phyloP scores from a whole-genome alignment of 1,284 basidiomycete genomes.

The Moesziomyces parantarcticus region DNA sequence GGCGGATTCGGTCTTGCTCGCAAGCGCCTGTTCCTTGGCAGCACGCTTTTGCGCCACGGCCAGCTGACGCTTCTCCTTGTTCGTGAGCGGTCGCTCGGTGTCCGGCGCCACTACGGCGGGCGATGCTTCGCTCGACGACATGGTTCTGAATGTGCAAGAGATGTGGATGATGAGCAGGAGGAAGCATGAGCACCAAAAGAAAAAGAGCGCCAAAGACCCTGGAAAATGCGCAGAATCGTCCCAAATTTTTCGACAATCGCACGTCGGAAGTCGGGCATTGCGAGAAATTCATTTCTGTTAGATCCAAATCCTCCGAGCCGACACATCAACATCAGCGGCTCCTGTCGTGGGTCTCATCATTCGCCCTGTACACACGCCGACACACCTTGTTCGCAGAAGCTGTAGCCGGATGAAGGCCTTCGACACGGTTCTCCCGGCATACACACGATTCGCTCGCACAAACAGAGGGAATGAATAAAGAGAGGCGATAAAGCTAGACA shows the following conservation, averaged over 20 bases:
- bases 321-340: too few relatives aligned
- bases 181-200: not conserved
- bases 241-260: conserved; percentile 12
- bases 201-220: not conserved
- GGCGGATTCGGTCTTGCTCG: conserved; percentile 6
- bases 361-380: too few relatives aligned
- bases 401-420: too few relatives aligned
- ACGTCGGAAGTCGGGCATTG: conserved; percentile 5
- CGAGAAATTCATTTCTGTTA: too few relatives aligned
- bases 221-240: not conserved
- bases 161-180: not conserved
- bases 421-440: too few relatives aligned
- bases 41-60: conserved; percentile 43
- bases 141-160: not conserved
- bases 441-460: too few relatives aligned
- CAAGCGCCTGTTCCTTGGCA: conserved; percentile 35
- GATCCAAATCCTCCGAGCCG: too few relatives aligned
- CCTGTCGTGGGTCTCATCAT: too few relatives aligned
- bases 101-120: not conserved
- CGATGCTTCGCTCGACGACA: conserved; percentile 12
- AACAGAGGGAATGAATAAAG: too few relatives aligned
- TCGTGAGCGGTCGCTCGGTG: conserved; percentile 40
- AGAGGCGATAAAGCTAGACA: too few relatives aligned
- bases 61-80: conserved; percentile 58
- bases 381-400: too few relatives aligned